Conservation (phyloP, 78 protist genomes). For the Isochrysis galbana region DNA sequence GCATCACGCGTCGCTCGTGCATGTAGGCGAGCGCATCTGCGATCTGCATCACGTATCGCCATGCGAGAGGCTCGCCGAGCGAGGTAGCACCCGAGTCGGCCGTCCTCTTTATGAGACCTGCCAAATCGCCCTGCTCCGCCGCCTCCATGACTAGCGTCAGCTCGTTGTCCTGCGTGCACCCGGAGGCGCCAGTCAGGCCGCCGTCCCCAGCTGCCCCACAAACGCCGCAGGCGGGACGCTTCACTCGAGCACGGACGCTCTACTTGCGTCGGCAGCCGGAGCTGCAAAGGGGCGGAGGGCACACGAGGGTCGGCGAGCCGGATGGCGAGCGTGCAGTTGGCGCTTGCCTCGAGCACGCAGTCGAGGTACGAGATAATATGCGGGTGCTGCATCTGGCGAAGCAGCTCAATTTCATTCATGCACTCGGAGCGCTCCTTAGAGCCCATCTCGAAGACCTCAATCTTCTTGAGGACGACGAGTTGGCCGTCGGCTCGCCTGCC, state of each 20-base stretch:
- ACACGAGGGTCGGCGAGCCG: too few relatives aligned
- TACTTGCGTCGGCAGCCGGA: too few relatives aligned
- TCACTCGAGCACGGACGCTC: too few relatives aligned
- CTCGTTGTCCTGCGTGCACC: constrained; percentile 27
- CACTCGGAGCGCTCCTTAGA: constrained; percentile 34
- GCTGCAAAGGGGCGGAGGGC: too few relatives aligned
- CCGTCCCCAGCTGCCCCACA: too few relatives aligned
- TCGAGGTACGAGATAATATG: constrained; percentile 50
- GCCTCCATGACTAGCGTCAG: constrained; percentile 52
- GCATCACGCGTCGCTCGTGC: constrained; percentile 60
- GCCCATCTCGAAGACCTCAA: constrained; percentile 43
- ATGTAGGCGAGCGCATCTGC: constrained; percentile 52
- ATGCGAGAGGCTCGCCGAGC: not conserved
- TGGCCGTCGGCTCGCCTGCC: not conserved
- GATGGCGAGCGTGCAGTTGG: not conserved
- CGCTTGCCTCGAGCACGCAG: constrained; percentile 18
- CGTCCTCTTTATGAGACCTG: constrained; percentile 15
- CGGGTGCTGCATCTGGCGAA: constrained; percentile 32
- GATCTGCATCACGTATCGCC: constrained; percentile 14
- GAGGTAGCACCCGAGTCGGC: not conserved
- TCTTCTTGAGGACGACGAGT: constrained; percentile 5
- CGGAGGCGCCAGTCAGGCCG: too few relatives aligned
- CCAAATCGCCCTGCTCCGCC: constrained; percentile 51
- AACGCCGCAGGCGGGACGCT: too few relatives aligned
- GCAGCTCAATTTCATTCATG: constrained; percentile 47